Evolutionary conservation across 306 rosid species (phyloP).

Genomic region (Cajanus cajan): DNA sequence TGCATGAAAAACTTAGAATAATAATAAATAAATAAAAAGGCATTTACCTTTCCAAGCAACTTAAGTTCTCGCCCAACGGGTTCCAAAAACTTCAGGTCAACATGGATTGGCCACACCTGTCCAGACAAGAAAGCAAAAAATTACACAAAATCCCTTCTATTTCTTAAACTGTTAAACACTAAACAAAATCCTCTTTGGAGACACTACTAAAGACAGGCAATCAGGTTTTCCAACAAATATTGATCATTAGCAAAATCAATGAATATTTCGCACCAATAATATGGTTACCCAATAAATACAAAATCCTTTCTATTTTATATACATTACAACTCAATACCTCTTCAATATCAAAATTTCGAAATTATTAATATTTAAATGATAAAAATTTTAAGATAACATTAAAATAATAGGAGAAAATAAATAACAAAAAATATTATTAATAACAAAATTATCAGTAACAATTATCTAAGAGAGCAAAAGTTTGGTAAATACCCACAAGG

Average conservation of each 20-base stretch:
- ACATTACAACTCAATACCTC: not conserved
- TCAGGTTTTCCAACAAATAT: too few relatives aligned
- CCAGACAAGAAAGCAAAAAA: constrained; percentile 18
- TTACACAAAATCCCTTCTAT: not conserved
- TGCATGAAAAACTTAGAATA: not conserved
- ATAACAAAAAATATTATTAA: not conserved
- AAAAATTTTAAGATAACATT: not conserved
- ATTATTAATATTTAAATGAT: not conserved
- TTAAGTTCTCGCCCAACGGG: constrained; percentile 92
- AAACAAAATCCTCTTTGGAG: too few relatives aligned
- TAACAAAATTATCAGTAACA: not conserved
- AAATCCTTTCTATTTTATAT: not conserved
- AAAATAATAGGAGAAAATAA: not conserved
- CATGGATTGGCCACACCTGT: constrained; percentile 88
- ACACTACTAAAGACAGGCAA: too few relatives aligned
- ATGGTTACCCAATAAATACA: too few relatives aligned
- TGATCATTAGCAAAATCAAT: too few relatives aligned
- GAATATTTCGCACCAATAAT: too few relatives aligned
- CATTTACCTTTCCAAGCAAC: constrained; percentile 75
- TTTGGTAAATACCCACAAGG: not conserved
- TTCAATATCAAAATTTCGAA: not conserved
- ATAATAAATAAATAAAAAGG: not conserved
- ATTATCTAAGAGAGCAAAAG: not conserved
- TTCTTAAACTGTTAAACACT: too few relatives aligned
- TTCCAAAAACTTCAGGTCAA: constrained; percentile 75